phyloP scores from a whole-genome alignment of 2,329 filamentous ascomycete species.

The Capronia americana region DNA sequence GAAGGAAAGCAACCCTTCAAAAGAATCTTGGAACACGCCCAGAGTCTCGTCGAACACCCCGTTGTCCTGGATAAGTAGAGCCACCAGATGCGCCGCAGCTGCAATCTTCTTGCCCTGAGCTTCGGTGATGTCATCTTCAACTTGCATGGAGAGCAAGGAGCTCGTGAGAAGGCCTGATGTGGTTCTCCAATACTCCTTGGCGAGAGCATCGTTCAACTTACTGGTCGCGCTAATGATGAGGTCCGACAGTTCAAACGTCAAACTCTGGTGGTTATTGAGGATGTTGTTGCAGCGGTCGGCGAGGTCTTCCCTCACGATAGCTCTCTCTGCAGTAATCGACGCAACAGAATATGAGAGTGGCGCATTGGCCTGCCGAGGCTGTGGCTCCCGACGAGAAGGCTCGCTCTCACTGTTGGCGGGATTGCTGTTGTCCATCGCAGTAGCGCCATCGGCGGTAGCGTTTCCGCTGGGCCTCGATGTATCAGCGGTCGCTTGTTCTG shows the following conservation, averaged over 20 bases:
- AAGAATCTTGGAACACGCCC: conserved; percentile 73
- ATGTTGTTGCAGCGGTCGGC: conserved; percentile 92
- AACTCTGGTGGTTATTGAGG: conserved; percentile 82
- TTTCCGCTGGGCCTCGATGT: conserved; percentile 2
- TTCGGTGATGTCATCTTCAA: conserved; percentile 63
- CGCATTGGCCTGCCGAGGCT: conserved; percentile 3
- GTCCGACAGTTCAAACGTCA: conserved; percentile 89
- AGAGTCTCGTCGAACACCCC: conserved; percentile 80
- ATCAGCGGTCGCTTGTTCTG: background rate
- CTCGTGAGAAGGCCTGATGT: conserved; percentile 83
- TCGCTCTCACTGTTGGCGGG: conserved; percentile 32
- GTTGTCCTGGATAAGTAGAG: conserved; percentile 76
- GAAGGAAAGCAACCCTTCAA: conserved; percentile 77
- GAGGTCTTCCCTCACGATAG: conserved; percentile 73
- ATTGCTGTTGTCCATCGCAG: conserved; percentile 35
- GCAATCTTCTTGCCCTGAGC: conserved; percentile 73
- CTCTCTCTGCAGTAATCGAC: conserved; percentile 77
- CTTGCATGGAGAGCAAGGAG: conserved; percentile 74
- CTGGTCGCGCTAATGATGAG: conserved; percentile 76
- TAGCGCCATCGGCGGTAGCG: conserved; percentile 14
- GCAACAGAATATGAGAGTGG: conserved; percentile 62
- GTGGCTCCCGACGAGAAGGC: conserved; percentile 3
- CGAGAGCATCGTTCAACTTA: conserved; percentile 65
- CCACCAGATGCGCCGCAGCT: conserved; percentile 89
- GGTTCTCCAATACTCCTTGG: conserved; percentile 67